Conservation (phyloP, 2,329 filamentous ascomycete species). For the Sclerotinia sclerotiorum region DNA sequence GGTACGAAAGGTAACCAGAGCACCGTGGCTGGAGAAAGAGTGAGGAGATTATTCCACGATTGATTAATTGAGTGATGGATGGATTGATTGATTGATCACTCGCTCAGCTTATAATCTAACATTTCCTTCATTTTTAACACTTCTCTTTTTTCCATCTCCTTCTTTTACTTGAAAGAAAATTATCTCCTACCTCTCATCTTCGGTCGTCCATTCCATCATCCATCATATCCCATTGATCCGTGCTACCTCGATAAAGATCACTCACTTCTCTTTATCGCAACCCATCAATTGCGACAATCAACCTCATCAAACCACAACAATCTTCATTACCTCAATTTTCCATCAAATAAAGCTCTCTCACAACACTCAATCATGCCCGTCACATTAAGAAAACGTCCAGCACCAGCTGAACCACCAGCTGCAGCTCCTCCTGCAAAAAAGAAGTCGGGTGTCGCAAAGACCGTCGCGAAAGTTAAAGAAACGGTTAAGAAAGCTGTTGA, state of each 20-base stretch:
- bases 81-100: conserved; percentile 19
- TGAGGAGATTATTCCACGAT: too few relatives aligned
- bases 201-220: background rate
- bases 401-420: conserved; percentile 47
- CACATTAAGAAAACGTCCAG: conserved; percentile 62
- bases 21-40: conserved; percentile 22
- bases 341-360: conserved; percentile 17
- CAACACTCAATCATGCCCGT: conserved; percentile 51
- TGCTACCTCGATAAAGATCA: conserved; percentile 1
- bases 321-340: conserved; percentile 25
- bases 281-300: conserved; percentile 31
- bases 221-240: background rate
- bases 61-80: conserved; percentile 33
- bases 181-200: conserved; percentile 5
- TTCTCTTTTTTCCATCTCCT: conserved; percentile 18
- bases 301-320: conserved; percentile 6
- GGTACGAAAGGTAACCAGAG: conserved; percentile 10
- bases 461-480: conserved; percentile 43
- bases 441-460: conserved; percentile 45
- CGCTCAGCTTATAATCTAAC: conserved; percentile 35
- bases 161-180: background rate
- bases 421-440: conserved; percentile 51
- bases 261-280: background rate
- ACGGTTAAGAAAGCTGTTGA: conserved; percentile 14
- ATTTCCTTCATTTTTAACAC: conserved; percentile 25